Base-by-base conservation (phyloP, 106 monocot species). In the Hemerocallis citrina region DNA sequence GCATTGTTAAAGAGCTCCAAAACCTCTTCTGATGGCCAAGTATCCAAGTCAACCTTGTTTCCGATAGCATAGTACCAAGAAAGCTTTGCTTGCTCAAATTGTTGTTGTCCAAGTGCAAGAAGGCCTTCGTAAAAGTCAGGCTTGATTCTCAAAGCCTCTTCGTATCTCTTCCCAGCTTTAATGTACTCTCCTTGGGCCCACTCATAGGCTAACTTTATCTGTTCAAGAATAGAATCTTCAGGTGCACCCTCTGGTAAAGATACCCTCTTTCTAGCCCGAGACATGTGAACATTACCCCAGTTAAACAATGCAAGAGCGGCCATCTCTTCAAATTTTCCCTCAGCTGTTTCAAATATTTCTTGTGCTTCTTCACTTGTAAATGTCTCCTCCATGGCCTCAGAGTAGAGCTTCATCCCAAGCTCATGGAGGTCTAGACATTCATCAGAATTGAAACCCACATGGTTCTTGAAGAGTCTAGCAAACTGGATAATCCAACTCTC, bases 251-350 rank as follows among this genome's bases (percentile, higher is more conserved):
- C 89, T 6, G 77, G 50, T 20, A 83, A 52, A 35, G 68, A 64
- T 15, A 94, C 10, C 42, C 69, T 72, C 73, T 89, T 94, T 39
- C 82, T 74, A 48, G 89, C 93, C 47, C 89, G 80, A 30, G 86
- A 96, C 96, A 96, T 84, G 75, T 91, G 96, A 15, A 96, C 71
- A 60, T 91, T 96, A 34, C 96, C 96, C 84, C 84, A 91, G 32
- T 96, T 96, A 71, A 96, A 96, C 60, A 96, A 63, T 5, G 96
- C 86, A 55, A 96, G 59, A 58, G 90, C 80, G 38, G 91, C 79
- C 96, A 91, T 90, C 71, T 96, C 90, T 76, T 91, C 86, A 66
- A 87, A 96, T 44, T 91, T 96, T 13, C 63, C 63, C 48, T 75
- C 84, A 12, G 91, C 81, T 24, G 74, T 11, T 34, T 79, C 73